These are phyloP conservation scores for Pseudogymnoascus sp. DNA, from an alignment of 2,329 filamentous ascomycete genomes.

Conservation along the genomic window DNA sequence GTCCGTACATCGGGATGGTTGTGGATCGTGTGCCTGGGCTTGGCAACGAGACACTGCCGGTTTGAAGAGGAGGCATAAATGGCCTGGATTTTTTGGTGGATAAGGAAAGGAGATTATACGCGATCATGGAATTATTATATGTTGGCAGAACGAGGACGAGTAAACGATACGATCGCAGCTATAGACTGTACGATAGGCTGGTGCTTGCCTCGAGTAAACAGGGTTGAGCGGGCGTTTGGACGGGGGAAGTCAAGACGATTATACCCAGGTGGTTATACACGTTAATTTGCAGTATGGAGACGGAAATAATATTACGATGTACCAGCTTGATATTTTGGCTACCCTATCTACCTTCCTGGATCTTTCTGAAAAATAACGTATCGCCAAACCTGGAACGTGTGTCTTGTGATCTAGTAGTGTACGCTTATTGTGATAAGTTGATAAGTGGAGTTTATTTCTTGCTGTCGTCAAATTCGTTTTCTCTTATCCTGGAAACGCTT, in stretches of 20 bases:
- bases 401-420: not conserved
- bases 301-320: conserved; percentile 9
- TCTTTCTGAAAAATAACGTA: not conserved
- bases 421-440: not conserved
- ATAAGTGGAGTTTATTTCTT: not conserved
- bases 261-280: conserved; percentile 9
- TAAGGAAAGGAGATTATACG: not conserved
- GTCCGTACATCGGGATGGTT: conserved; percentile 71
- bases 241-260: conserved; percentile 8
- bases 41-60: conserved; percentile 70
- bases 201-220: not conserved
- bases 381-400: not conserved
- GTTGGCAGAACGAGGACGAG: not conserved
- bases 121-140: conserved; percentile 6
- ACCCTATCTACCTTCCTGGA: not conserved
- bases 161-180: conserved; percentile 8
- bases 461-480: not conserved
- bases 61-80: conserved; percentile 40
- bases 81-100: not conserved
- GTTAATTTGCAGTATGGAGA: not conserved
- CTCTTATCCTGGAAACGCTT: conserved; percentile 2
- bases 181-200: conserved; percentile 5
- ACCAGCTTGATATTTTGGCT: conserved; percentile 6
- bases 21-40: conserved; percentile 66
- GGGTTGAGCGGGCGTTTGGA: conserved; percentile 1